Base-by-base conservation (phyloP, 371 early-diverging fungal genomes). In the Cokeromyces recurvatus region DNA sequence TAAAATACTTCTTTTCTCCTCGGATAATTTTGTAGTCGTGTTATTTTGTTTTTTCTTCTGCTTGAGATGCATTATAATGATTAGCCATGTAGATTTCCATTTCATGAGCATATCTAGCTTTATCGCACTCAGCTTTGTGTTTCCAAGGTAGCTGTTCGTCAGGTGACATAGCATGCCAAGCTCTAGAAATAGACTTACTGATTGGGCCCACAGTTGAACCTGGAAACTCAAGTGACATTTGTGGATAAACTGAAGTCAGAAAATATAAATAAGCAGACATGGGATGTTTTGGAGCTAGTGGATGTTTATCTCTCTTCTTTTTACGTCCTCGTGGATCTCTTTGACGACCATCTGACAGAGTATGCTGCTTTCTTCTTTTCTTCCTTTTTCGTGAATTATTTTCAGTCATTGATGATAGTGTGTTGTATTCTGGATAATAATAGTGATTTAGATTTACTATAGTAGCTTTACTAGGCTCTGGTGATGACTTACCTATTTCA, bases 191-290 rank as follows among this genome's bases (percentile, higher is more conserved):
- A 2, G 82, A 67, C 49, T 83, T 79, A 29, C 82, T 84, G 31
- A 87, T 85, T 11, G 85, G 82, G 1, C 87, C 86, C 23, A 85
- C 78, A n/a, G 82, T 78, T 29, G 74, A 79, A 14, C 85, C 85
- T 10, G 86, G 78, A 16, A 61, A 56, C 14, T 39, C 38, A 3
- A 37, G 29, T 2, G 62, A 55, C 4, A 61, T 57, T 35, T 61
- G 24, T 10, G 56, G 49, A 31, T 55, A 55, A 11, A 61, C 62
- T 5, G 78, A 79, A 9, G 77, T 77, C 32, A 86, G 56, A 39
- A 78, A 89, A 46, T 81, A 85, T 19, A 89, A 56, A 52, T 87
- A 89, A 10, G 83, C 87, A 14, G 86, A 84, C 78, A 87, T 86
- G 32, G 89, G 88, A 48, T 89, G 89, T 42, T 86, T 86, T 24